Conservation (phyloP, 495 filamentous ascomycete species). For the Lepidopterella palustris region DNA sequence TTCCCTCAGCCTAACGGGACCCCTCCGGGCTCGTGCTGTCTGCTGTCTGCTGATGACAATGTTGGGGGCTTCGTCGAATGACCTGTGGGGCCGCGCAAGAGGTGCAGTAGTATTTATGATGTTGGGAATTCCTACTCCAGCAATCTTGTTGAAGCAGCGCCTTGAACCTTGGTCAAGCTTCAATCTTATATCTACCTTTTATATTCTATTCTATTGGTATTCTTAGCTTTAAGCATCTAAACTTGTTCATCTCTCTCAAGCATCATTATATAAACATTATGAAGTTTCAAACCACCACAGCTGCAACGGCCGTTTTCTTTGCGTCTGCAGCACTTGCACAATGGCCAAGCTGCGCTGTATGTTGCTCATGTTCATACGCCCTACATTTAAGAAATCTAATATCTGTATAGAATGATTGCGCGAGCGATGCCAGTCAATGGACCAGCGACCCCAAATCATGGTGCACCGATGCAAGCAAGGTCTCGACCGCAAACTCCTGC, state of each 20-base stretch:
- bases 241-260: not conserved
- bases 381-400: not conserved
- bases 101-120: not conserved
- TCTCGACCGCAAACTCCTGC: not conserved
- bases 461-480: not conserved
- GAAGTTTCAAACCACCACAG: not conserved
- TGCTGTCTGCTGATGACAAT: conserved; percentile 7
- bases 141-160: not conserved
- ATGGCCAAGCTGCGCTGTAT: not conserved
- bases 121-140: not conserved
- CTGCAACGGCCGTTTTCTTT: not conserved
- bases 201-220: not conserved
- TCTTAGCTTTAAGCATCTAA: not conserved
- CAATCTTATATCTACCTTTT: not conserved
- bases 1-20: conserved; percentile 17
- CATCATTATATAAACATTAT: not conserved
- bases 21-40: conserved; percentile 14
- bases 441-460: not conserved
- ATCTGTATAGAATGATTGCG: not conserved
- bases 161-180: not conserved
- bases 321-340: not conserved
- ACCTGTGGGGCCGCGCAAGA: conserved; percentile 16
- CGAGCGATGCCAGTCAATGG: not conserved
- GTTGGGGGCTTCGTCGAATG: conserved; percentile 13
- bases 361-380: not conserved